Evolutionary conservation across 2,329 filamentous ascomycete genomes (phyloP), one percentile per base, ranked within the genome.

Genomic region (Colletotrichum karsti): DNA sequence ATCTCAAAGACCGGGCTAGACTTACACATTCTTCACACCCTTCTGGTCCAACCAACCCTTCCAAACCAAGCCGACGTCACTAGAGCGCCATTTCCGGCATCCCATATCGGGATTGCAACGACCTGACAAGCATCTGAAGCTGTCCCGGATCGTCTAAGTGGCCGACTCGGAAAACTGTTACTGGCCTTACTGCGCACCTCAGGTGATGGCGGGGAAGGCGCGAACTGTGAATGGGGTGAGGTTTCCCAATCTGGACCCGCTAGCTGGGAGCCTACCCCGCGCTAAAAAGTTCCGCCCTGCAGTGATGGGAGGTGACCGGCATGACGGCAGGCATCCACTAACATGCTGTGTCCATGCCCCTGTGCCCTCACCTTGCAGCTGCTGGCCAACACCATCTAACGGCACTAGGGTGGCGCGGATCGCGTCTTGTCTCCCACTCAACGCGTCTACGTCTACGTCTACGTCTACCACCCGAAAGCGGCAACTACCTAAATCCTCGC

Each of bases 201-300:
- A 58, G 64, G 51, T 39, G 60, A 64, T 67, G 44, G 53, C 64
- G 46, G 46, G 64, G 60, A 37, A 54, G 22, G 35, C 22, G 18
- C 53, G 60, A 67, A 67, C 59, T 64, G 60, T 54, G 60, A 64
- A 64, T 67, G 64, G 53, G 60, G 65, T 64, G 65, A 67, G 60
- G 30, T 53, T 57, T 67, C 64, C 44, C 37, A 54, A 54, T 66
- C 30, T 20, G 60, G 37, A n/a, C 18, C 37, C 65, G 37, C 53
- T 54, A 64, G 24, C 60, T 55, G 53, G 64, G 64, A 46, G n/a
- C 37, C 12, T 64, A 48, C 65, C 65, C 65, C 60, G 65, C 60
- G 65, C 65, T 68, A 65, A 54, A 54, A 15, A 68, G 30, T 61
- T 44, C 37, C 41, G 39, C 35, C 54, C 24, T 51, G 59, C 51